phyloP scores from a whole-genome alignment of 257 asterid species.

The Striga asiatica region DNA sequence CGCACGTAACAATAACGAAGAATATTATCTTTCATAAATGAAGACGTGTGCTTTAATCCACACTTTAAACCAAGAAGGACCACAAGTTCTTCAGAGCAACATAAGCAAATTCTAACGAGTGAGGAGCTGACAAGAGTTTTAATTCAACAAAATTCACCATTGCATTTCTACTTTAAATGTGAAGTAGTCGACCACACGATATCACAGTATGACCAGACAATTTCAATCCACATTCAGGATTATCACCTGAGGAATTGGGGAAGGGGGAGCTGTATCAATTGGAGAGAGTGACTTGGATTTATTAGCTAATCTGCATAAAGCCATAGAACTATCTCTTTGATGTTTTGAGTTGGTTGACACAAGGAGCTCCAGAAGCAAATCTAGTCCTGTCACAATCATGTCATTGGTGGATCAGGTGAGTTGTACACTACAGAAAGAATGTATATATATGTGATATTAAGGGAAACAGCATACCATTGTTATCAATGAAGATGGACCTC shows the following conservation, averaged over 20 bases:
- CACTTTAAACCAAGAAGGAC: background rate
- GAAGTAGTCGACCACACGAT: background rate
- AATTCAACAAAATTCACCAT: background rate
- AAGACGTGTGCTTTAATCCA: too few species aligned
- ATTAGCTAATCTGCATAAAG: slow-evolving; percentile 46
- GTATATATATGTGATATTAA: background rate
- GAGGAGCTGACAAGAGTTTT: too few species aligned
- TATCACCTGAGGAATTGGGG: slow-evolving; percentile 63
- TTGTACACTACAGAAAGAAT: background rate
- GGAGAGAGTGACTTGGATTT: slow-evolving; percentile 55
- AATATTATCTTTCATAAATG: too few species aligned
- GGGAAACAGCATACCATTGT: slow-evolving; percentile 30
- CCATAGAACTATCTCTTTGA: slow-evolving; percentile 51
- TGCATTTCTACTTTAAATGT: background rate
- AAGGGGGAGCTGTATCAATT: slow-evolving; percentile 66
- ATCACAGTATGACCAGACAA: background rate
- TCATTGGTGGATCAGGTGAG: slow-evolving; percentile 6
- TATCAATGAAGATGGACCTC: slow-evolving; percentile 46
- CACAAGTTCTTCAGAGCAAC: slow-evolving; percentile 1
- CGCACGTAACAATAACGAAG: too few species aligned
- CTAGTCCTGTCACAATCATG: slow-evolving; percentile 40
- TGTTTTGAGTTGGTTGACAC: slow-evolving; percentile 35
- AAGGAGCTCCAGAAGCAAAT: slow-evolving; percentile 55
- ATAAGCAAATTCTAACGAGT: too few species aligned
- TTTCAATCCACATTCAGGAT: background rate